phyloP scores from a whole-genome alignment of 2,329 filamentous ascomycete species.

The Nigrospora oryzae region DNA sequence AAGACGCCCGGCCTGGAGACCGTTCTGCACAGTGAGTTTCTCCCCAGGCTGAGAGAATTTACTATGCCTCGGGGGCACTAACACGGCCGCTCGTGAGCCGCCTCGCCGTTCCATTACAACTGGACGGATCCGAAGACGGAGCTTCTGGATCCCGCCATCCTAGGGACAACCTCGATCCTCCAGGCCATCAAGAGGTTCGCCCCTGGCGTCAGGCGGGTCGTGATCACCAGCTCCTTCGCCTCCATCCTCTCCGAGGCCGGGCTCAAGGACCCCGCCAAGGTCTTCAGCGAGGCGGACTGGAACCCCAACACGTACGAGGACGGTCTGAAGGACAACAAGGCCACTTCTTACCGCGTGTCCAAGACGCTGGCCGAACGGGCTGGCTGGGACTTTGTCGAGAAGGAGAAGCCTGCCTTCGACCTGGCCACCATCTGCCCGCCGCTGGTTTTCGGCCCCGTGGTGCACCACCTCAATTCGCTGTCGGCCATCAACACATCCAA shows the following conservation, averaged over 20 bases:
- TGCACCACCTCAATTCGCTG: constrained; percentile 35
- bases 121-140: constrained; percentile 41
- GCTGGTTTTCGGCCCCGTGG: constrained; percentile 44
- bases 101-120: constrained; percentile 50
- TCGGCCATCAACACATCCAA: constrained; percentile 45
- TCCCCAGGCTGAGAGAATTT: too few relatives aligned
- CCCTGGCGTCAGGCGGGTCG: constrained; percentile 60
- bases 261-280: constrained; percentile 26
- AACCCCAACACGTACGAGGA: constrained; percentile 42
- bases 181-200: constrained; percentile 55
- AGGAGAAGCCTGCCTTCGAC: constrained; percentile 35
- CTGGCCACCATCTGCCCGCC: constrained; percentile 47
- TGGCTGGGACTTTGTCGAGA: constrained; percentile 42
- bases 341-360: constrained; percentile 43
- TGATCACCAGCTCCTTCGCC: constrained; percentile 50
- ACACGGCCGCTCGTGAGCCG: constrained; percentile 19
- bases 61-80: not conserved
- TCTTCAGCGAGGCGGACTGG: constrained; percentile 41
- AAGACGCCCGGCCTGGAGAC: constrained; percentile 40
- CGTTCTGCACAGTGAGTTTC: constrained; percentile 40
- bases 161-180: constrained; percentile 60
- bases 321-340: constrained; percentile 24
- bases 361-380: constrained; percentile 46
- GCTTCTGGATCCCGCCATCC: constrained; percentile 48
- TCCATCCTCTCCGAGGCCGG: constrained; percentile 34